Base-by-base conservation (phyloP, 2,329 filamentous ascomycete species). In the Alternaria atra region DNA sequence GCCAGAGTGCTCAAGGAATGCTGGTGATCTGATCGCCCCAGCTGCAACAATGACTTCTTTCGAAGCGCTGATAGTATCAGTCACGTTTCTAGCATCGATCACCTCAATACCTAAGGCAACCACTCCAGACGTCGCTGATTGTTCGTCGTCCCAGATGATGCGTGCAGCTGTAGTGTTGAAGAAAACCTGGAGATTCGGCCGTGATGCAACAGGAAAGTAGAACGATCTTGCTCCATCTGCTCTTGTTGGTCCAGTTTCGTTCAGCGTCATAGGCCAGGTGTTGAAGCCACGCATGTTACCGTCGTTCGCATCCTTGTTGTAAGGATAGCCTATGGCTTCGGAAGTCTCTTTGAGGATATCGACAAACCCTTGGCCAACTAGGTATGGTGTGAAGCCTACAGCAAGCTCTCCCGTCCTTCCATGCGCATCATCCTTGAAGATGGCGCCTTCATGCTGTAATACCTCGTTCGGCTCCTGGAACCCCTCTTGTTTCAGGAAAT, bases 211-310 rank as follows among this genome's bases (percentile, higher is more conserved):
- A 2, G 83, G 81, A 54, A 75, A 82, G 64, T 83, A 84, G 63
- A 83, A 85, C 5, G 82, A 80, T 15, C 81, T 73, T 4, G 81
- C 83, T 35, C 83, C 81, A 70, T 85, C 82, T 57, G 80, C 77
- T 10, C 83, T 78, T 10, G 81, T 71, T 61, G 79, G 73, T 15
- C 72, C 69, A 2, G 71, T 69, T 1, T 70, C 60, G 58, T 84
- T 74, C 15, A 83, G 55, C 1, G 81, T 84, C 64, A 74, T 76
- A 2, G 82, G 80, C 69, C 77, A 82, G 2, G 80, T 60, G 15
- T 73, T 72, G 60, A 80, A 83, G 9, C 83, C 83, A n/a, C 76
- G 64, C 79, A 84, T 79, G 12, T 67, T 56, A 5, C 83, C 82
- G 12, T 73, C 74, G 64, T 84, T 83, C 2, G 78, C 59, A 52